A percentile compares a stretch with the other conserved stretches of the same genome.
These are phyloP conservation scores for Whalleya microplaca DNA, from an alignment of 2,329 filamentous ascomycete species.

Conservation along the genomic window DNA sequence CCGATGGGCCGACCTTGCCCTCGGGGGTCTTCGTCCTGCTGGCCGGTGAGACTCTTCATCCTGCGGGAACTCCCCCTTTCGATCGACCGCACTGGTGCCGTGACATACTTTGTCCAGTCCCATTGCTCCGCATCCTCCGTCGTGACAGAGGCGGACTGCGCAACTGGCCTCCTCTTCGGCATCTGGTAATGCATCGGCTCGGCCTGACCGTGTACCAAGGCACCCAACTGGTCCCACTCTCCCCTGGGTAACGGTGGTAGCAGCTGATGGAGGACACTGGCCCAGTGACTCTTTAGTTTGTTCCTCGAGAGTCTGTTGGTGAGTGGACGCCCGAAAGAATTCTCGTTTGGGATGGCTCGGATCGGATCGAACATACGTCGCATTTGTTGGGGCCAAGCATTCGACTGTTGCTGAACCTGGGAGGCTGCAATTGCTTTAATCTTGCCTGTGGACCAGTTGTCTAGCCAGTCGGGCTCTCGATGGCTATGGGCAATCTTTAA, in stretches of 20 bases:
- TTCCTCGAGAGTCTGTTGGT: conserved; percentile 43
- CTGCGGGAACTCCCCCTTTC: conserved; percentile 43
- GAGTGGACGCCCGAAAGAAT: conserved; percentile 54
- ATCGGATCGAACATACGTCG: conserved; percentile 41
- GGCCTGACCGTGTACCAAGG: conserved; percentile 48
- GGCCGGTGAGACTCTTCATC: conserved; percentile 42
- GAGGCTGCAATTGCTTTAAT: conserved; percentile 46
- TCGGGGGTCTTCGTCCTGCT: conserved; percentile 41
- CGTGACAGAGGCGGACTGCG: conserved; percentile 4
- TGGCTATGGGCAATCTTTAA: not conserved
- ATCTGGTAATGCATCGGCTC: conserved; percentile 41
- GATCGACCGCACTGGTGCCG: conserved; percentile 41
- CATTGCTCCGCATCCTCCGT: conserved; percentile 29
- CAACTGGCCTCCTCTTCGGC: conserved; percentile 42
- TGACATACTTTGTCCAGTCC: conserved; percentile 50
- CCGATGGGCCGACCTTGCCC: conserved; percentile 39
- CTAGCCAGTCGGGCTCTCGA: conserved; percentile 45
- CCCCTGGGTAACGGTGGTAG: conserved; percentile 56
- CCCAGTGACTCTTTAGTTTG: conserved; percentile 55
- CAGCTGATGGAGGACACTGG: conserved; percentile 46
- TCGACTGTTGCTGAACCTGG: conserved; percentile 43
- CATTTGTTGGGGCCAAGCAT: conserved; percentile 33
- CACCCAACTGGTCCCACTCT: conserved; percentile 61
- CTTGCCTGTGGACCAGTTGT: conserved; percentile 54
- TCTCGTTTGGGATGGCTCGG: conserved; percentile 44